Evolutionary conservation across 2,329 filamentous ascomycete species (phyloP).

Genomic region (Ophiostoma perfectum): DNA sequence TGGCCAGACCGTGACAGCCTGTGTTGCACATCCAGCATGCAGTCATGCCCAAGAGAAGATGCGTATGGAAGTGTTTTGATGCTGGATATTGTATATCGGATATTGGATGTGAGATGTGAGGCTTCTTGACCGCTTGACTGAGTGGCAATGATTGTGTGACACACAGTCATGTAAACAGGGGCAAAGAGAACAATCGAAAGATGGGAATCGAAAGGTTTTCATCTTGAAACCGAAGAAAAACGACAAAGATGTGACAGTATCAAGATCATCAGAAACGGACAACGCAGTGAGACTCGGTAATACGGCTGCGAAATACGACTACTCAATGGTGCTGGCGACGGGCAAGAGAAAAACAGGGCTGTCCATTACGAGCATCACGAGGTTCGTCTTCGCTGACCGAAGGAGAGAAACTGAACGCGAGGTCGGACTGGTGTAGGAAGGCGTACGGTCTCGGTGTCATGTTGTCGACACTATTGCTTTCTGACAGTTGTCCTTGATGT

Average conservation of each 20-base stretch:
- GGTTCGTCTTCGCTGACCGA: neutral
- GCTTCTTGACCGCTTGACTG: conserved; percentile 3
- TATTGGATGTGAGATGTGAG: neutral
- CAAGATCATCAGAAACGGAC: neutral
- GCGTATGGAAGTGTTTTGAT: neutral
- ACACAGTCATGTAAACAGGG: neutral
- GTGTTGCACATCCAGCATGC: conserved; percentile 3
- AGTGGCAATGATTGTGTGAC: neutral
- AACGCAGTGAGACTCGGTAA: neutral
- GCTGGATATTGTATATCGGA: neutral
- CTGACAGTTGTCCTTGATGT: neutral
- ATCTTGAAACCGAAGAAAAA: neutral
- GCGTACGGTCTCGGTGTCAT: neutral
- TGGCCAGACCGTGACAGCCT: neutral
- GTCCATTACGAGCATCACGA: neutral
- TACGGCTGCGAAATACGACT: neutral
- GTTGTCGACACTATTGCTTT: too few relatives aligned
- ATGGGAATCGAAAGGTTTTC: neutral
- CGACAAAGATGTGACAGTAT: too few relatives aligned
- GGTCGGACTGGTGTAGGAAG: neutral
- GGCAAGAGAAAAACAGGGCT: neutral
- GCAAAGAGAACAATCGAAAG: neutral
- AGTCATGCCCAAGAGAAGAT: neutral
- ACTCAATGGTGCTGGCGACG: neutral
- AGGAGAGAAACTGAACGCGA: neutral